phyloP scores from a whole-genome alignment of 1,139 yeast species.

The Sugiyamaella grinbergsii region DNA sequence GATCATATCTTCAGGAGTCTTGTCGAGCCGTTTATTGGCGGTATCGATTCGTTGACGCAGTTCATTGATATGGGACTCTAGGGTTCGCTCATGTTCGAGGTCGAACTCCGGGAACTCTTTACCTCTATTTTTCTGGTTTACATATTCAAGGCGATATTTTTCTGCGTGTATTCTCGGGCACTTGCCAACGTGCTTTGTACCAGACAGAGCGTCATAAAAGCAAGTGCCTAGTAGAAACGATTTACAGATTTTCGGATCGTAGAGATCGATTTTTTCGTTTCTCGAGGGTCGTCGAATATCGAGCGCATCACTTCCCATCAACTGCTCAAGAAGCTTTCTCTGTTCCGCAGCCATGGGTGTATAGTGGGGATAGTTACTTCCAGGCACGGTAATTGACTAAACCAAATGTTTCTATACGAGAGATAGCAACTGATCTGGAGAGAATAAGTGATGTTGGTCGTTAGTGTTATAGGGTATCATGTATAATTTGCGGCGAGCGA shows the following conservation, averaged over 20 bases:
- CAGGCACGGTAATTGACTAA: neutral
- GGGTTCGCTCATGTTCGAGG: conserved; percentile 59
- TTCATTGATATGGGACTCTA: conserved; percentile 60
- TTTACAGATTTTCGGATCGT: conserved; percentile 73
- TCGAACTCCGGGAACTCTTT: conserved; percentile 69
- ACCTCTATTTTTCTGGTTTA: conserved; percentile 56
- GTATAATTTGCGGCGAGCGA: neutral
- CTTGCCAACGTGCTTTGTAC: conserved; percentile 80
- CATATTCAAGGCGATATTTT: conserved; percentile 73
- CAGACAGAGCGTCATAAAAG: conserved; percentile 79
- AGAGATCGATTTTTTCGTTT: conserved; percentile 45
- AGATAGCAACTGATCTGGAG: too few species aligned
- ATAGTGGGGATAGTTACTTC: neutral
- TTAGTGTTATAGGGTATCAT: neutral
- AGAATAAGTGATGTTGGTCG: too few species aligned
- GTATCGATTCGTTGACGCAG: conserved; percentile 66
- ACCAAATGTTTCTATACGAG: too few species aligned
- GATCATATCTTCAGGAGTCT: conserved; percentile 74
- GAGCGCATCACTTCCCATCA: conserved; percentile 66
- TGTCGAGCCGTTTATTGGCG: conserved; percentile 70
- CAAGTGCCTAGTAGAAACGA: conserved; percentile 84
- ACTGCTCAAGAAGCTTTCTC: conserved; percentile 71
- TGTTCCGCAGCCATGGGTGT: conserved; percentile 67
- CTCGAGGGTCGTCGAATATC: conserved; percentile 36
- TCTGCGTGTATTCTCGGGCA: conserved; percentile 80